Evolutionary conservation across 768 basidiomycete species (phyloP), one percentile per base, ranked within the genome.

Genomic region (Boletus rubescentipes): DNA sequence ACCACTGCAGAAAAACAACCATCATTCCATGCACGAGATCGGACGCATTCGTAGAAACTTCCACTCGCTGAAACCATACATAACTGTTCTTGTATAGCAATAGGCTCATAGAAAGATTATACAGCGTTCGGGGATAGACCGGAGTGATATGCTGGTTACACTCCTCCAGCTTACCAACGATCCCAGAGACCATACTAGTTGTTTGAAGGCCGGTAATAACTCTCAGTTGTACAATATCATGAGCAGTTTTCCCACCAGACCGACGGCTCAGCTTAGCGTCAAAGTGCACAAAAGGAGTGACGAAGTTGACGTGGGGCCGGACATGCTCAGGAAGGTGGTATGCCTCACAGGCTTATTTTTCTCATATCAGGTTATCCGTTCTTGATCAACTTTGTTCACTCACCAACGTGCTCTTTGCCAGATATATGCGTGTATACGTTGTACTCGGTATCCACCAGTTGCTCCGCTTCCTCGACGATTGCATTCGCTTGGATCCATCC

Each of bases 201-300:
- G 51, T 62, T 48, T 67, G 63, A 0, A 60, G 69, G 1, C 10
- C 11, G 18, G 43, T 51, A 30, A 54, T 45, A 9, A 48, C 11
- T n/a, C 54, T 48, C 15, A 65, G 53, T 41, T 55, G 50, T 18
- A 63, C 69, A 16, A 68, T 51, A 5, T 31, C 44, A 23, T 36
- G 49, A 14, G 54, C 0, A 46, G 9, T 8, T 37, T 38, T 37
- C 36, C 31, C 20, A 16, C 52, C 45, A 34, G 65, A 65, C 15
- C 65, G 54, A 46, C 54, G 51, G 30, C 46, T 44, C 52, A 67
- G 26, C 55, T 51, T 58, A 9, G 51, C 31, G 39, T 67, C 65
- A 40, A 75, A 75, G 55, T 74, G 67, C 5, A 75, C 66, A 4
- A 73, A 66, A 9, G 72, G 73, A 5, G 58, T 65, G 37, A 74